Base-by-base conservation (phyloP, 352 stramenopile genomes). In the Phytophthora pseudosyringae region DNA sequence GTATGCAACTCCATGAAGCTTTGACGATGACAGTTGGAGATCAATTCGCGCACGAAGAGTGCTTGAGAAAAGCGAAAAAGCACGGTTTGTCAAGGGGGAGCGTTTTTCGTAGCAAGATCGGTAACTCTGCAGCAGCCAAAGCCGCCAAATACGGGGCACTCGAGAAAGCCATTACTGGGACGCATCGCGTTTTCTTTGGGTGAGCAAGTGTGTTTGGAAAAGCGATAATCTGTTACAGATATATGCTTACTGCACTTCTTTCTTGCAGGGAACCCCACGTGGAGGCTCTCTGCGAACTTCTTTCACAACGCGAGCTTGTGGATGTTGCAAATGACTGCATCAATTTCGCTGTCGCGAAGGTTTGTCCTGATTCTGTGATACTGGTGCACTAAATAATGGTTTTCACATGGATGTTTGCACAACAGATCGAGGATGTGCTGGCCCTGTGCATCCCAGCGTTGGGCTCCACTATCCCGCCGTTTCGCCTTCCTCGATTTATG, bases 361-460 rank as follows among this genome's bases (percentile, higher is more conserved):
- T 90, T 36, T 41, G 59, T 15, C n/a, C 47, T 40, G 16, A 3
- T 25, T 29, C 16, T 11, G 4, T 54, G 28, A 9, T 33, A 7
- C 15, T 50, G 18, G 7, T 16, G 31, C 21, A 38, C 33, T 45
- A 16, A 50, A n/a, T 47, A 32, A 28, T 44, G 5, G 1, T 10
- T 6, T 25, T 35, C 13, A 15, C 2, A 26, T 36, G n/a, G 9
- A 49, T 49, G 35, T n/a, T 15, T 46, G n/a, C 29, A 26, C n/a
- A 21, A 35, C 43, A 93, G 74, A 75, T 96, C 15, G 66, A 81
- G 59, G 81, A 95, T 3, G 75, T 93, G 18, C 57, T 97, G 6
- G 64, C 78, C 38, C 47, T 89, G 28, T 96, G 89, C 43, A 67
- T 94, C 7, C 69, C 89, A 35, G 88, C 90, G 6, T 63, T 97